Evolutionary conservation across 805 yeast species (phyloP).

Genomic region (Scheffersomyces coipomensis): DNA sequence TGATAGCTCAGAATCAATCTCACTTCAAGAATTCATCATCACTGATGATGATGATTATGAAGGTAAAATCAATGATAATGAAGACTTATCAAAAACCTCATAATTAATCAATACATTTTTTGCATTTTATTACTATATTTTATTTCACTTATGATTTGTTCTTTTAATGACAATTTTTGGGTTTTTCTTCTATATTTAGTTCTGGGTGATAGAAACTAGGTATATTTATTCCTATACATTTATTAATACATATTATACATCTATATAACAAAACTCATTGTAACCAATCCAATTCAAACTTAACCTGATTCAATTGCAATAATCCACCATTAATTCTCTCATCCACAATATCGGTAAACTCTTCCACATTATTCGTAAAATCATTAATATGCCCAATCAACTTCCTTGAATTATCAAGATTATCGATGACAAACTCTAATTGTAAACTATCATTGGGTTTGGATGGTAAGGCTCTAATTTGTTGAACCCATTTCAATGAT

Average conservation of each 20-base stretch:
- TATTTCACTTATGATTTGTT: too few species aligned
- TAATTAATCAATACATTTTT: too few species aligned
- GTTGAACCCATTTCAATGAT: conserved; percentile 20
- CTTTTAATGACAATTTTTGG: too few species aligned
- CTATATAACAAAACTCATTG: too few species aligned
- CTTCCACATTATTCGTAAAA: conserved; percentile 9
- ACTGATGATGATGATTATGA: conserved; percentile 23
- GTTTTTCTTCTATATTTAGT: too few species aligned
- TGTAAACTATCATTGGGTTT: conserved; percentile 33
- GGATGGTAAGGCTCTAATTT: conserved; percentile 33
- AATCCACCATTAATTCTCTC: conserved; percentile 14
- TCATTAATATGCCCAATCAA: conserved; percentile 21
- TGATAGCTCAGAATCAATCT: conserved; percentile 16
- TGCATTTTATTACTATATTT: too few species aligned
- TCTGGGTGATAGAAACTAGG: too few species aligned
- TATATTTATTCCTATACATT: too few species aligned
- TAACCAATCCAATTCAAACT: conserved; percentile 24
- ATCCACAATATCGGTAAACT: conserved; percentile 5
- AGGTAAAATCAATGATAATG: too few species aligned
- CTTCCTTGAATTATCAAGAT: conserved; percentile 35
- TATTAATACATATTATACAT: too few species aligned
- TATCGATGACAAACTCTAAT: conserved; percentile 35
- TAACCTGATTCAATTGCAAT: conserved; percentile 15
- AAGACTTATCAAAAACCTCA: too few species aligned
- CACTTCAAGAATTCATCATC: conserved; percentile 27